Evolutionary conservation across 2,329 filamentous ascomycete genomes (phyloP), one percentile per base, ranked within the genome.

Genomic region (Pseudocercospora ulei): DNA sequence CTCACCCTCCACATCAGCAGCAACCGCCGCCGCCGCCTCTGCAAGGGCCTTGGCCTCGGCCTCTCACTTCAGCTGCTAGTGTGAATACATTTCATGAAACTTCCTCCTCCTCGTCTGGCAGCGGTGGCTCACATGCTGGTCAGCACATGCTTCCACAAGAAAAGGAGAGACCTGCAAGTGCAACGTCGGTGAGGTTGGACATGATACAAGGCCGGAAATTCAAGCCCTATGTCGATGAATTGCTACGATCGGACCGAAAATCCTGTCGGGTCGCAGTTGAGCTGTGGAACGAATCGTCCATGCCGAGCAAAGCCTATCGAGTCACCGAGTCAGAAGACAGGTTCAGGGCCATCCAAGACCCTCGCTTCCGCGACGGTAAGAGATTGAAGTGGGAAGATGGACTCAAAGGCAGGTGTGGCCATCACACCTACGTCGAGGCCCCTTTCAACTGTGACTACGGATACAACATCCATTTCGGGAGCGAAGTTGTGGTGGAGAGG

Each of bases 381-480:
- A 25, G 37, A 5, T 28, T 22, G 8, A 25, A 7, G 9, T 48
- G 44, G 47, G 29, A 40, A 19, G n/a, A 22, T 12, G 49, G 49
- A 1, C 56, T 51, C 7, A 45, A 66, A 39, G 82, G 74, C 39
- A 73, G 69, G 14, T 73, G 90, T 3, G 84, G 84, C n/a, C 73
- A 78, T 9, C 76, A 80, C 39, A 80, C 83, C 3, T 70, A 79
- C 26, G 81, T 98, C 16, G 85, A 94, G 55, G 77, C 82, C 2
- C 88, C 88, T 0, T 96, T 98, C 60, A 78, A 72, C 30, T 95
- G 88, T 59, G 86, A 95, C 55, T 95, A 95, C 56, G 90, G 90
- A 0, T 96, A 94, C 65, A 96, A 98, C 60, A 81, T 96, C 53
- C 73, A 74, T 31, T 82, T 98, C 50, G 87, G 83, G 7, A 80